Conservation (phyloP, 345 rosid genomes). For the Mercurialis annua region DNA sequence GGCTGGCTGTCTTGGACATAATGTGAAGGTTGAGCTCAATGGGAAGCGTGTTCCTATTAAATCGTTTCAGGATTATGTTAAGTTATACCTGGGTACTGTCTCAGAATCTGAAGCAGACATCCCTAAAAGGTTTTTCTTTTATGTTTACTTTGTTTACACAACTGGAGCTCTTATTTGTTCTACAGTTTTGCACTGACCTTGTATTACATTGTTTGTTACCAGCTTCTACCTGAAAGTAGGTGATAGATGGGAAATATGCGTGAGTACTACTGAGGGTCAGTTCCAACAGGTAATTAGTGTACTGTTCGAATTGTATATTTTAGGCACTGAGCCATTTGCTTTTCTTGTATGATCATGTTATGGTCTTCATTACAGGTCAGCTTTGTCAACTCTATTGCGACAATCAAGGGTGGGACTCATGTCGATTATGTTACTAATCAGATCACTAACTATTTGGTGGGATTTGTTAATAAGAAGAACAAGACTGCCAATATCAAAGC, state of each 20-base stretch:
- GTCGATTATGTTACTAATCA: conserved; percentile 92
- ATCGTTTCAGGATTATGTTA: conserved; percentile 74
- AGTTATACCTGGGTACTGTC: conserved; percentile 57
- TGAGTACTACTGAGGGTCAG: conserved; percentile 82
- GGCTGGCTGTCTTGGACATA: conserved; percentile 94
- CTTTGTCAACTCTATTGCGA: conserved; percentile 83
- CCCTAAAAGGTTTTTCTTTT: conserved; percentile 51
- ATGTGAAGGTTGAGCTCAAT: conserved; percentile 84
- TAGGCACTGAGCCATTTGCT: not conserved
- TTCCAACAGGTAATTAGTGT: conserved; percentile 78
- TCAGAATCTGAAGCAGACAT: conserved; percentile 33
- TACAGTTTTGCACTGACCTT: conserved; percentile 6
- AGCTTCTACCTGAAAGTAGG: conserved; percentile 69
- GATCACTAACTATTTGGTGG: conserved; percentile 71
- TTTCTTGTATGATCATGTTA: not conserved
- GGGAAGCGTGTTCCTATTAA: conserved; percentile 69
- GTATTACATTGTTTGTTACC: conserved; percentile 20
- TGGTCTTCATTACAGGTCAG: conserved; percentile 60
- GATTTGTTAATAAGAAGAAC: conserved; percentile 75
- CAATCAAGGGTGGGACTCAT: conserved; percentile 96
- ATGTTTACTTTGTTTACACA: not conserved
- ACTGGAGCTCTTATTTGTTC: not conserved
- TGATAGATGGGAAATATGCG: conserved; percentile 91
- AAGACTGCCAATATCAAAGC: conserved; percentile 75
- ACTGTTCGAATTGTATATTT: not conserved